Evolutionary conservation across 495 filamentous ascomycete species (phyloP).

Genomic region (Amorphotheca resinae): DNA sequence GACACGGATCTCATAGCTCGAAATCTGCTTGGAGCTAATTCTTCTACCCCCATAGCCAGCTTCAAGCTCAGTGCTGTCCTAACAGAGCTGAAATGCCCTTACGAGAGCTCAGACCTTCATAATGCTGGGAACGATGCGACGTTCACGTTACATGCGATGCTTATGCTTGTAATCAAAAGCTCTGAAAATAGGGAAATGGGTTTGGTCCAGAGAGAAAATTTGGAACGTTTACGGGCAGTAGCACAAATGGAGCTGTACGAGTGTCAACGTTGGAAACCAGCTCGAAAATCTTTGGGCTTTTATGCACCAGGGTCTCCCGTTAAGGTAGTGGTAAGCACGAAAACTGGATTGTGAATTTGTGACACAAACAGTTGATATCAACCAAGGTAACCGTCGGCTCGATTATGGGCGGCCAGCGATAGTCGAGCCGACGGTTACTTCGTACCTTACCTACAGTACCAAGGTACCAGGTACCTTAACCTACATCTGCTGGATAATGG

Average conservation of each 20-base stretch:
- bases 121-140: conserved; percentile 87
- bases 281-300: conserved; percentile 5
- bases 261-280: conserved; percentile 6
- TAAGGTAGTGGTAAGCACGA: no score
- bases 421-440: no score
- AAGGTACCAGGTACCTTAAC: no score
- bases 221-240: conserved; percentile 6
- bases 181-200: neutral
- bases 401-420: no score
- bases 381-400: no score
- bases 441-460: no score
- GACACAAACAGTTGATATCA: no score
- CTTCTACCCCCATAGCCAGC: conserved; percentile 30
- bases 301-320: conserved; percentile 2
- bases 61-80: conserved; percentile 47
- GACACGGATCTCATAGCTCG: conserved; percentile 60
- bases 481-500: no score
- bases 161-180: conserved; percentile 44
- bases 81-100: conserved; percentile 34
- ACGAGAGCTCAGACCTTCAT: conserved; percentile 54
- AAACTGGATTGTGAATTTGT: no score
- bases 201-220: conserved; percentile 2
- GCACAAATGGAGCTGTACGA: conserved; percentile 6
- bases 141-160: conserved; percentile 63
- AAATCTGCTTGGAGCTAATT: conserved; percentile 23